Percentiles rank a stretch among this genome's conserved stretches.
Evolutionary conservation across 2,329 filamentous ascomycete genomes (phyloP).

Genomic region (Aspergillus quadrilineatus): DNA sequence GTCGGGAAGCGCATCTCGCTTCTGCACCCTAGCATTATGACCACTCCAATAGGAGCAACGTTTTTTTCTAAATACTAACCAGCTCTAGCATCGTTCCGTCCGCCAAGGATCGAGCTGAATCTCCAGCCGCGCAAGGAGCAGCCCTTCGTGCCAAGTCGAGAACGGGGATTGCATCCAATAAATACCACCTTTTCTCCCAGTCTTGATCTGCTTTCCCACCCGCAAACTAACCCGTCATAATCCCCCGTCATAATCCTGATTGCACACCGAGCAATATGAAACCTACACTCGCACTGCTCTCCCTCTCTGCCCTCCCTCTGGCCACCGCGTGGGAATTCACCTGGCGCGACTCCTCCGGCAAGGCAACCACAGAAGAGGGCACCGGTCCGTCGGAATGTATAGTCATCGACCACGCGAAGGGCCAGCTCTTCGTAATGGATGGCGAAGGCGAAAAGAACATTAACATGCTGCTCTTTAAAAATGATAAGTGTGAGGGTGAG

Average conservation of each 20-base stretch:
- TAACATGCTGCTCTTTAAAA: constrained; percentile 16
- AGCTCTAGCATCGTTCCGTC: not conserved
- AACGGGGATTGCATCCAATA: too few relatives aligned
- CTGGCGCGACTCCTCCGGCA: constrained; percentile 9
- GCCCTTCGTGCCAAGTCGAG: too few relatives aligned
- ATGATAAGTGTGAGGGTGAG: constrained; percentile 9
- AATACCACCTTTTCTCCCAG: not conserved
- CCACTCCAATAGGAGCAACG: not conserved
- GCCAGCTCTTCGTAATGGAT: constrained; percentile 3
- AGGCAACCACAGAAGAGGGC: constrained; percentile 7
- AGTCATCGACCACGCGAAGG: constrained; percentile 11
- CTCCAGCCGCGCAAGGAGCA: not conserved
- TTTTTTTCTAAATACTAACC: not conserved
- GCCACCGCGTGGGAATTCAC: constrained; percentile 17
- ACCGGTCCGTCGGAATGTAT: constrained; percentile 14
- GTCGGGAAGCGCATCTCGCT: not conserved
- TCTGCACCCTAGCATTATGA: not conserved
- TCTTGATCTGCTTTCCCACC: not conserved
- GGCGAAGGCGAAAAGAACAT: constrained; percentile 12
- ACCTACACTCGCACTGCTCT: not conserved
- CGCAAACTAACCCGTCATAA: not conserved
- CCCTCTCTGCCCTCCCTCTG: constrained; percentile 7
- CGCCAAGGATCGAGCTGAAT: not conserved
- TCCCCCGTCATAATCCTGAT: not conserved
- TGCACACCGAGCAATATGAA: not conserved